Base-by-base conservation (phyloP, 2,329 filamentous ascomycete species). In the Paraconiothyrium sp. region DNA sequence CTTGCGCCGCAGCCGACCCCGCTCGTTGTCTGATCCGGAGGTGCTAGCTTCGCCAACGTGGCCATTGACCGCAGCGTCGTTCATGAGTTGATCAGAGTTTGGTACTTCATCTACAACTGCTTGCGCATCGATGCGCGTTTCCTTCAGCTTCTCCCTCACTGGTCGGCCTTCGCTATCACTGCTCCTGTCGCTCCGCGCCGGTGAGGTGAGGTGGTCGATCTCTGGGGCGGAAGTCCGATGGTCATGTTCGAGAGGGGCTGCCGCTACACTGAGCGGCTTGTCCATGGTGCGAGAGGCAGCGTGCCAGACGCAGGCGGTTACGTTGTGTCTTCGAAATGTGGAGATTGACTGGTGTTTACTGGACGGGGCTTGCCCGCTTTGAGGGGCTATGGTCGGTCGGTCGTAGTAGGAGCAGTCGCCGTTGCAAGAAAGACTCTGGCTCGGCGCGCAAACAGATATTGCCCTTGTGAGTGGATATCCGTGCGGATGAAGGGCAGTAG, bases 101-200 rank as follows among this genome's bases (percentile, higher is more conserved):
- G 64, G 58, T 20, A 57, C 57, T 56, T 66, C 58, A 39, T 74
- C 67, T 16, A 69, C 66, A 20, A 64, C 63, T 48, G 67, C 48
- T 48, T 72, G 68, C 56, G 81, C 78, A 43, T 83, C 84, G 59
- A 89, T 87, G n/a, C 84, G 82, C 3, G 87, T 88, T 69, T 89
- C 84, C 75, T 87, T 85, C 57, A 90, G 78, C 76, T 88, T 86
- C 72, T 89, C 84, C 60, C 87, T 80, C 41, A 88, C 85, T 9
- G 86, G 86, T 62, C 83, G 84, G 73, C 89, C 86, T 62, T 84
- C 83, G 61, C 78, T 79, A 46, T 83, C 82, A 59, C 76, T 76
- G 66, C 75, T 77, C 61, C 68, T 78, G 64, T 84, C 82, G 60
- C 76, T 79, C 41, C 67, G 73, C 41, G 75, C 67, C 32, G 75